Base-by-base conservation (phyloP, 2,329 filamentous ascomycete species). In the Periconia sp. region DNA sequence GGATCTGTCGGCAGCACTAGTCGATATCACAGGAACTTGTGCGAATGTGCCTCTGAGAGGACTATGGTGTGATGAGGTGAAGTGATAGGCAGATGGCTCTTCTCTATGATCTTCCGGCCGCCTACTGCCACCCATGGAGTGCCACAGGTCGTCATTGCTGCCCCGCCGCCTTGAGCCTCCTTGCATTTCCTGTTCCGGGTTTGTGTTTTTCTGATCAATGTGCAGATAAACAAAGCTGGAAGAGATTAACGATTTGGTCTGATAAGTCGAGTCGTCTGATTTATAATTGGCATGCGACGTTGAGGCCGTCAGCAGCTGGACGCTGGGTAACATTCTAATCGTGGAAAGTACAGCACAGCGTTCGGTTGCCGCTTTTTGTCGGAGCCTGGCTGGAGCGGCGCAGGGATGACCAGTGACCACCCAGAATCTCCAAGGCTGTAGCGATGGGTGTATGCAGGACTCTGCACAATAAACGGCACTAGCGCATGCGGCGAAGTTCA, bases 271-370 rank as follows among this genome's bases (percentile, higher is more conserved):
- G n/a, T 64, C 55, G 46, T 60, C 49, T 45, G 52, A 57, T 48
- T 66, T 64, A 60, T 62, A 63, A 42, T 59, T 54, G 54, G 62
- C 49, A 48, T 65, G 44, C 43, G 58, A 61, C 10, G 64, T 66
- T 46, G 62, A 55, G 47, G 64, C 57, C 42, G 64, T 70, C 58
- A 68, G 65, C 61, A 68, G 55, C 41, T 68, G 59, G 52, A 57
- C 55, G 52, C 62, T 62, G 56, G 61, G 63, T 64, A 66, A 62
- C 66, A 71, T 68, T 59, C 63, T 65, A 65, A 62, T 62, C 49
- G 45, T 48, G 46, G 46, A n/a, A 44, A 58, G 55, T 54, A 59
- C 55, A 56, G 49, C n/a, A n/a, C n/a, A n/a, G n/a, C n/a, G 50
- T 53, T 57, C 47, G 57, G 59, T 58, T 63, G 58, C 56, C 53